Evolutionary conservation across 495 filamentous ascomycete species (phyloP).

Genomic region (Penicillium ochrochloron): DNA sequence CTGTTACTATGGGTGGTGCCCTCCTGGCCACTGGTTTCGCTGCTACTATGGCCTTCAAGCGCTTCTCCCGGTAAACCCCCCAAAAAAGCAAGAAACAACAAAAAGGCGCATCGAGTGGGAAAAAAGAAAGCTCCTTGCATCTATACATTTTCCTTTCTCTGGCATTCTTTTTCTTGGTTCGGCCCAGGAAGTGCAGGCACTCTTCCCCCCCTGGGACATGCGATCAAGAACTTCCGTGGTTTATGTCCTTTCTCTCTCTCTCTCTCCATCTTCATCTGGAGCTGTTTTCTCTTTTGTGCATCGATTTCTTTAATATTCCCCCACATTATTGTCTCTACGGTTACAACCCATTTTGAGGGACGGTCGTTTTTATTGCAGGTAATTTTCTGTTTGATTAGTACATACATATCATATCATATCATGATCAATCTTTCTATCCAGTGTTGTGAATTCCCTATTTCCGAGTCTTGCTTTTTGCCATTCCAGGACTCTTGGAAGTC

Average conservation of each 20-base stretch:
- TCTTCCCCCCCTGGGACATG: neutral
- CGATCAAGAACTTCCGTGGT: neutral
- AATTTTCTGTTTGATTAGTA: slow-evolving; percentile 18
- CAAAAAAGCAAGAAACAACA: neutral
- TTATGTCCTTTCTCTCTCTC: slow-evolving; percentile 8
- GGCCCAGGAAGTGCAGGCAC: slow-evolving; percentile 30
- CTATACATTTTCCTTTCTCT: slow-evolving; percentile 11
- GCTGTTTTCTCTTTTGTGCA: slow-evolving; percentile 10
- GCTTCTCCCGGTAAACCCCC: slow-evolving; percentile 40
- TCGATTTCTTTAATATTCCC: slow-evolving; percentile 24
- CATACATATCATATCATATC: slow-evolving; percentile 16
- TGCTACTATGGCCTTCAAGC: slow-evolving; percentile 48
- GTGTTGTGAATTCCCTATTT: neutral
- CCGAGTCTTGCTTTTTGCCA: neutral
- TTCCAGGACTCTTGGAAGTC: neutral
- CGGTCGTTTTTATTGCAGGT: slow-evolving; percentile 9
- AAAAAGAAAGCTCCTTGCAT: slow-evolving; percentile 10
- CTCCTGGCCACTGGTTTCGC: slow-evolving; percentile 46
- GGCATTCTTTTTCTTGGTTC: slow-evolving; percentile 18
- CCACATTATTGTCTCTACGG: slow-evolving; percentile 5
- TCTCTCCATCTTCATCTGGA: slow-evolving; percentile 7
- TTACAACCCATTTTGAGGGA: slow-evolving; percentile 11
- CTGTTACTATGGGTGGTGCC: slow-evolving; percentile 54
- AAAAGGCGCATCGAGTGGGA: neutral
- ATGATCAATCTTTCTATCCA: neutral